phyloP scores from a whole-genome alignment of 192 early-diverging fungal genomes.

The Mycoemilia scoparia region DNA sequence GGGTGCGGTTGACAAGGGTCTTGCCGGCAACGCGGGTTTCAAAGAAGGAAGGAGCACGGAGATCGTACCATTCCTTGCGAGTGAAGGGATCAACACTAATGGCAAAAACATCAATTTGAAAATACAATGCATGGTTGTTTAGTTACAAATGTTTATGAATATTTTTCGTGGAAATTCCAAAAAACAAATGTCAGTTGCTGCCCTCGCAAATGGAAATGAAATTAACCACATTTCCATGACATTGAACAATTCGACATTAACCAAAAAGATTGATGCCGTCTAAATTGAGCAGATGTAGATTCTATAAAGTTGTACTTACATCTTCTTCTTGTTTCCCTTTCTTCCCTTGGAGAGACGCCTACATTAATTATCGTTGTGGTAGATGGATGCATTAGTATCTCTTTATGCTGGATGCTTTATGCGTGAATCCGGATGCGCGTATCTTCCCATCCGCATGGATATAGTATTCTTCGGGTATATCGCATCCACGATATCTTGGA shows the following conservation, averaged over 20 bases:
- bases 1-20: constrained; percentile 99
- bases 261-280: constrained; percentile 4
- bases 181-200: constrained; percentile 19
- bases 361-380: constrained; percentile 9
- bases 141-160: background rate
- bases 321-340: constrained; percentile 98
- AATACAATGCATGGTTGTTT: too few relatives aligned
- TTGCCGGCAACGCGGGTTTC: constrained; percentile 88
- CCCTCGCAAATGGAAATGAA: too few relatives aligned
- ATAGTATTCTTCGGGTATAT: background rate
- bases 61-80: constrained; percentile 99
- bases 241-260: too few relatives aligned
- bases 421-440: too few relatives aligned
- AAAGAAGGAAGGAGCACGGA: constrained; percentile 96
- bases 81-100: constrained; percentile 88
- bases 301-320: constrained; percentile 18
- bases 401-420: constrained; percentile 8
- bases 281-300: background rate
- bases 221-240: too few relatives aligned
- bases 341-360: constrained; percentile 96
- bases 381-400: background rate
- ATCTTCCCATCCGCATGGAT: too few relatives aligned
- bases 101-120: too few relatives aligned
- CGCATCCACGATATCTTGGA: background rate
- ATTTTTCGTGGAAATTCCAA: constrained; percentile 5